Percentiles rank a stretch among this genome's conserved stretches.
phyloP scores from a whole-genome alignment of 768 basidiomycete genomes.

The Plicaturopsis crispa region DNA sequence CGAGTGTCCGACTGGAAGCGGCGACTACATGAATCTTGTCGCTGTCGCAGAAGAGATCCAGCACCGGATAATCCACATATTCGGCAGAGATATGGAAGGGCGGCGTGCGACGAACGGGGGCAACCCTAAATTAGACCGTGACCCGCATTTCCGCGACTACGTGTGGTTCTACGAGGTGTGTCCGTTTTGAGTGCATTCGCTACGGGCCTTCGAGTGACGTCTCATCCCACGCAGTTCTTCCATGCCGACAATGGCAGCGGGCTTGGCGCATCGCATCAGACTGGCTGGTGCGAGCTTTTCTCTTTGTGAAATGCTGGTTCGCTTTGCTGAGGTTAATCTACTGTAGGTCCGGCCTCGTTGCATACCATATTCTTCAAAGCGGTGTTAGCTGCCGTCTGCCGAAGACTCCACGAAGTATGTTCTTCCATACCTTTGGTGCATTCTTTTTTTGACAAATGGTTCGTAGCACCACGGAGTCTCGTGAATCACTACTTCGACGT shows the following conservation, averaged over 20 bases:
- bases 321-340: not conserved
- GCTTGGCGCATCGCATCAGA: constrained; percentile 96
- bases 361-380: constrained; percentile 87
- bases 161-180: constrained; percentile 91
- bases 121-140: constrained; percentile 76
- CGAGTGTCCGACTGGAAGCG: constrained; percentile 94
- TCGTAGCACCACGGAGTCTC: constrained; percentile 74
- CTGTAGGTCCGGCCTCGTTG: constrained; percentile 78
- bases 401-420: constrained; percentile 87
- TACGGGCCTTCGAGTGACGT: no score
- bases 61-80: constrained; percentile 98
- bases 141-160: constrained; percentile 95
- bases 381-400: constrained; percentile 86
- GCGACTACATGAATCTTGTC: constrained; percentile 96
- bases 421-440: not conserved
- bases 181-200: not conserved
- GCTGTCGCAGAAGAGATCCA: constrained; percentile 96
- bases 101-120: constrained; percentile 90
- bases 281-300: constrained; percentile 67
- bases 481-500: constrained; percentile 95
- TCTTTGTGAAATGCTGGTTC: not conserved
- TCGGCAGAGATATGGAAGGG: constrained; percentile 85
- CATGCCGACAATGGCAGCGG: constrained; percentile 90
- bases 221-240: constrained; percentile 63
- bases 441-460: constrained; percentile 5